A percentile compares a stretch with the other conserved stretches of the same genome.
phyloP scores from a whole-genome alignment of 768 basidiomycete genomes.

The Pulveroboletus sp. region DNA sequence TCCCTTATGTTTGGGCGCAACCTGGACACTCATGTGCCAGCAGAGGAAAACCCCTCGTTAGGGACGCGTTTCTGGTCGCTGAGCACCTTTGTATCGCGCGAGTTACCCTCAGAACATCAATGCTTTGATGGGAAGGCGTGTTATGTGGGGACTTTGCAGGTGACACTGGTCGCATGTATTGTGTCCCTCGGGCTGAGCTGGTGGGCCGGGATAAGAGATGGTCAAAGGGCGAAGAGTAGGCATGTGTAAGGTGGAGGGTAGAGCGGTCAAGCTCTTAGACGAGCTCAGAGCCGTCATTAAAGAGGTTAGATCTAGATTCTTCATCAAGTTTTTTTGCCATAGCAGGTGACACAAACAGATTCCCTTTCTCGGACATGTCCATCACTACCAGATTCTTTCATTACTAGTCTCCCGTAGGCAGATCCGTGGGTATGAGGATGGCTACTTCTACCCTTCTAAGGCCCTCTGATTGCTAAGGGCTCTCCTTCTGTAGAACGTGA shows the following conservation, averaged over 20 bases:
- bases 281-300: not conserved
- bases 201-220: conserved; percentile 38
- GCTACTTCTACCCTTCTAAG: too few species aligned
- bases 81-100: conserved; percentile 7
- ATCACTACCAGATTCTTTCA: too few species aligned
- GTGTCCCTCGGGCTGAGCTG: conserved; percentile 35
- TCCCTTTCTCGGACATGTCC: too few species aligned
- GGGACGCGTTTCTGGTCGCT: not conserved
- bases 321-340: too few species aligned
- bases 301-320: not conserved
- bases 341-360: too few species aligned
- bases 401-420: too few species aligned
- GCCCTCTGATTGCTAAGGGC: too few species aligned
- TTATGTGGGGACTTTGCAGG: conserved; percentile 55
- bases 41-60: not conserved
- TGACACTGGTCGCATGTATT: conserved; percentile 40
- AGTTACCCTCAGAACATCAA: conserved; percentile 35
- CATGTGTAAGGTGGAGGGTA: not conserved
- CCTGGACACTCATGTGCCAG: conserved; percentile 64
- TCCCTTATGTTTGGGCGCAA: conserved; percentile 82
- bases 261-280: not conserved
- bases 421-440: too few species aligned
- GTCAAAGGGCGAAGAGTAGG: conserved; percentile 6
- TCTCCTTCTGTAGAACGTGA: too few species aligned
- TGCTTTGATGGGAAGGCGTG: conserved; percentile 60